phyloP scores from a whole-genome alignment of 1,284 basidiomycete genomes.

The Testicularia cyperi region DNA sequence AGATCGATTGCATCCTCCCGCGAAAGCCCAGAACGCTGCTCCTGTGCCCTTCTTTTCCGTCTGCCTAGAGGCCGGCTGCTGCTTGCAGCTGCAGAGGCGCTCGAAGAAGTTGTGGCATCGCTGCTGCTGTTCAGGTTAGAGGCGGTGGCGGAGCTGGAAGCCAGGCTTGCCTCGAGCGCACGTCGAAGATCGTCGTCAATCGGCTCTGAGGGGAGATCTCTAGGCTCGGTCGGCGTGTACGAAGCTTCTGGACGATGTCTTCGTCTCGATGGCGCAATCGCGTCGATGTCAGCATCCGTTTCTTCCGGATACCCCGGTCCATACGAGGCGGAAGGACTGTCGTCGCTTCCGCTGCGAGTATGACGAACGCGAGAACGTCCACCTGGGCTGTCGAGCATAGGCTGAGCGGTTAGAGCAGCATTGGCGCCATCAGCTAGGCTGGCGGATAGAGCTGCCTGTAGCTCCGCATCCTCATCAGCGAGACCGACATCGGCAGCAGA shows the following conservation, averaged over 20 bases:
- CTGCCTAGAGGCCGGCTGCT: conserved; percentile 14
- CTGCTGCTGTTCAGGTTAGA: too few relatives aligned
- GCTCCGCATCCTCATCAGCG: conserved; percentile 36
- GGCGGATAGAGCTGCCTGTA: conserved; percentile 48
- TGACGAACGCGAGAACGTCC: conserved; percentile 23
- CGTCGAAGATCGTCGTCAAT: conserved; percentile 36
- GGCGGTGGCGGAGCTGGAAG: conserved; percentile 6
- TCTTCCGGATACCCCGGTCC: conserved; percentile 19
- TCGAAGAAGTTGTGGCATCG: background rate
- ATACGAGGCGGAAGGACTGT: conserved; percentile 1
- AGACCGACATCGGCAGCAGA: conserved; percentile 7
- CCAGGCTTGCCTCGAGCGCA: conserved; percentile 37
- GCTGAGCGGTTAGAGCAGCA: background rate
- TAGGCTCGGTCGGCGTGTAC: background rate
- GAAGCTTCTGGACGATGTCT: conserved; percentile 18
- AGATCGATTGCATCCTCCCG: conserved; percentile 35
- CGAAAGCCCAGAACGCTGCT: conserved; percentile 24
- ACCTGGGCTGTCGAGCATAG: conserved; percentile 11
- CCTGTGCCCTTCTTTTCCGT: conserved; percentile 26
- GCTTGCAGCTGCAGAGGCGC: background rate
- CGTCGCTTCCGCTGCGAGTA: conserved; percentile 14
- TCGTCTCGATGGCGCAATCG: conserved; percentile 42
- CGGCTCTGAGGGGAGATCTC: conserved; percentile 1
- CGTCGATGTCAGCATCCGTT: conserved; percentile 51
- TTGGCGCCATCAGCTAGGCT: conserved; percentile 29